Base-by-base conservation (phyloP, 768 basidiomycete genomes). In the Tubosaeta sp. region DNA sequence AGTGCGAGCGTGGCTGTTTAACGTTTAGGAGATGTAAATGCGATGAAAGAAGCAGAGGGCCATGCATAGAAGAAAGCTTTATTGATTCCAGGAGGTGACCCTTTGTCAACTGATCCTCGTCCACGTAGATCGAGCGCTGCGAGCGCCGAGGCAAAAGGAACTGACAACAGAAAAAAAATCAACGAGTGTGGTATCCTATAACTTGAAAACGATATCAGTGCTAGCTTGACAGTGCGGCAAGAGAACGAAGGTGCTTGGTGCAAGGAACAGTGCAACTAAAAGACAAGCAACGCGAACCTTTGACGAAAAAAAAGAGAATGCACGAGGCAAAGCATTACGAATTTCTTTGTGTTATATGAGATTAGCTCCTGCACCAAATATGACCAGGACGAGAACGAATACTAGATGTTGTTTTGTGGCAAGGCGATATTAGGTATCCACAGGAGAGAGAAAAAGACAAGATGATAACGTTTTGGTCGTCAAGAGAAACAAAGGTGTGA, bases 291-390 rank as follows among this genome's bases (percentile, higher is more conserved):
- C 6, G 31, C 31, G 10, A 45, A 45, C 44, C 44, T 45, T 43
- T 18, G 12, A 21, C n/a, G 29, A 21, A 44, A 19, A 16, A 25
- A 30, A 18, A 44, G 25, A 13, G 22, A 53, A 43, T 6, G 49
- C 34, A 48, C 42, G 36, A 38, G 30, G 30, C 8, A 55, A 51
- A 25, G 34, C 44, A 66, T 62, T 56, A 65, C 29, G 57, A 48
- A 44, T 44, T 58, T 41, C 44, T 40, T 48, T 49, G 52, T 62
- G 54, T 36, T 24, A 14, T 62, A 65, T 44, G 53, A 29, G 48
- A 63, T 62, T 65, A 63, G 51, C 45, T 53, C 63, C 63, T 48
- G 53, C 48, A 49, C 56, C 51, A 36, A 34, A 29, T 58, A 40
- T 31, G 46, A 50, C 29, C 38, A 52, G 54, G 40, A 50, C 52